Base-by-base conservation (phyloP, 202 grass and related monocot genomes). In the Digitaria exilis region DNA sequence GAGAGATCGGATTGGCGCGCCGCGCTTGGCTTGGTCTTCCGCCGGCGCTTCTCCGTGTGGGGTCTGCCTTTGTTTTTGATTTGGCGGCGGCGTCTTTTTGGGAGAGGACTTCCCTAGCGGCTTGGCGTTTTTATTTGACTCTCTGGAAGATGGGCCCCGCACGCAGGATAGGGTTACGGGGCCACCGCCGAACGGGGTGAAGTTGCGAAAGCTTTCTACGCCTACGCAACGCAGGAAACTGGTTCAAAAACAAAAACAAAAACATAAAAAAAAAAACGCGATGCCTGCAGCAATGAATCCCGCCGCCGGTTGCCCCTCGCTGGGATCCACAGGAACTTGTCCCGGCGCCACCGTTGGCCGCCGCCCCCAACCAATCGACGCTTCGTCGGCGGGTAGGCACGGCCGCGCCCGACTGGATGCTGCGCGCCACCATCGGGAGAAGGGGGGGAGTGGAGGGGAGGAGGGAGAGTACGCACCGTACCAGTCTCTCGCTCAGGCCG, bases 1-100 rank as follows among this genome's bases (percentile, higher is more conserved):
- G 46, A 8, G 24, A 28, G 80, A 87, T 82, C 76, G 30, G 37
- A n/a, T n/a, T n/a, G n/a, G n/a, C n/a, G n/a, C n/a, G n/a, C n/a
- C n/a, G n/a, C n/a, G n/a, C n/a, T n/a, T n/a, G n/a, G n/a, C n/a
- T n/a, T n/a, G n/a, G n/a, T n/a, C n/a, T n/a, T n/a, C n/a, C n/a
- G n/a, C n/a, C n/a, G n/a, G n/a, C n/a, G n/a, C n/a, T n/a, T 19
- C 57, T 62, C 45, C 45, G 46, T 18, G 35, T 80, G 59, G 73
- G 67, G n/a, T n/a, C n/a, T n/a, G n/a, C 41, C 5, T 26, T 9
- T 39, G 62, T 49, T 84, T 68, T 3, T n/a, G 62, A 50, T 68
- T 65, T 66, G 59, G 74, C 77, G 68, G 61, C 77, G 76, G 25
- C 31, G 55, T n/a, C 29, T 17, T 13, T 30, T n/a, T n/a, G 34